Base-by-base conservation (phyloP, 2,329 filamentous ascomycete genomes). In the Fusarium graminum region DNA sequence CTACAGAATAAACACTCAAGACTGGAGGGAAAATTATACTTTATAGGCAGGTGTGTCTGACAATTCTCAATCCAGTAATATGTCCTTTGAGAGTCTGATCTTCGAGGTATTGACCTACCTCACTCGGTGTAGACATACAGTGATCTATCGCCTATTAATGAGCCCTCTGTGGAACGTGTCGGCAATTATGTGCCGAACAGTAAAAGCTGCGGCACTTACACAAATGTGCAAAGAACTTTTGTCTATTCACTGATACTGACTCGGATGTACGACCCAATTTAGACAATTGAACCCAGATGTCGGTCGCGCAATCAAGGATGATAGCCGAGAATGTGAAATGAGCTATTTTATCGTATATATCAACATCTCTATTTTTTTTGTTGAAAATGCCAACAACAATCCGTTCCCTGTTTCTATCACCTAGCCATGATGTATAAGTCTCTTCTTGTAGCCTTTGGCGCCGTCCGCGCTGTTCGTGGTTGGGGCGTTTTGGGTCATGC, bases 401-500 rank as follows among this genome's bases (percentile, higher is more conserved):
- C 10, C 5, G 9, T 3, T 17, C 0, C 7, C 5, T 25, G 1
- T 1, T n/a, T 5, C 1, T 47, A 25, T 4, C 1, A 2, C 2
- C 3, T 6, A 12, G 6, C 6, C 22, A 55, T 51, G 44, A 55
- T 55, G 28, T 16, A 19, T 7, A 55, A 41, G 22, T 51, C 28
- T n/a, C 34, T 55, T 34, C 17, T 55, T 4, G 1, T 55, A 2
- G 52, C 10, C 7, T 28, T 40, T 28, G 19, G 52, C 6, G 19
- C 28, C 5, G n/a, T 55, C 13, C 44, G 52, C 8, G 44, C 52
- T 17, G 52, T 55, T 6, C 34, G 51, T 29, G 36, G 28, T 4
- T 55, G 52, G 52, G 52, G 52, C 6, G 52, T 55, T 34, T 16
- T 55, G 1, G 52, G 52, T 2, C 44, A 55, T 41, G 52, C 52